Percentiles rank a stretch among this genome's conserved stretches.
Evolutionary conservation across 2,329 filamentous ascomycete genomes (phyloP).

Genomic region (Neocucurbitaria cava): DNA sequence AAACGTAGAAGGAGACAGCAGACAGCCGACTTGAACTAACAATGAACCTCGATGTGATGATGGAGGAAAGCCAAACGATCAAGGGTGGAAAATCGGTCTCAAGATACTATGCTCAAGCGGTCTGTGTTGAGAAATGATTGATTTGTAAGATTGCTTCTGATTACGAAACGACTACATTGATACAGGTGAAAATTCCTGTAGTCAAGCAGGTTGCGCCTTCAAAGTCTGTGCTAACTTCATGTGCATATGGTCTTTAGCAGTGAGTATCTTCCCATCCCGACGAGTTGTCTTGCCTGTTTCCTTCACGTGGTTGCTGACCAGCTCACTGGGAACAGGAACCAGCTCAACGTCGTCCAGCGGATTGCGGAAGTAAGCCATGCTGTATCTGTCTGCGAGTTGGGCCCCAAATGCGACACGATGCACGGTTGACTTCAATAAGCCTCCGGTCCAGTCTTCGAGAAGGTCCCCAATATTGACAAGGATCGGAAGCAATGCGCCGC

Average conservation of each 20-base stretch:
- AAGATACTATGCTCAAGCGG: not conserved
- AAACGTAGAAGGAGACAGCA: not conserved
- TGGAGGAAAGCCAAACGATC: not conserved
- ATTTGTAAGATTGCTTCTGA: not conserved
- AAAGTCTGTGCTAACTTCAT: not conserved
- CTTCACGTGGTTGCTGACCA: not conserved
- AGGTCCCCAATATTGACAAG: not conserved
- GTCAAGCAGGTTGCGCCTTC: not conserved
- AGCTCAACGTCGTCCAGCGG: not conserved
- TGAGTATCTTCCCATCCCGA: not conserved
- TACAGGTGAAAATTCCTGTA: not conserved
- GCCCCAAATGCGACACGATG: not conserved
- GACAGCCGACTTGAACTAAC: not conserved
- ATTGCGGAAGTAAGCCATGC: not conserved
- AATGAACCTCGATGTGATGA: not conserved
- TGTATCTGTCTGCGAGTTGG: not conserved
- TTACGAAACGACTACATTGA: not conserved
- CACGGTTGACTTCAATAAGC: not conserved
- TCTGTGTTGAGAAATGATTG: not conserved
- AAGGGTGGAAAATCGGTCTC: not conserved
- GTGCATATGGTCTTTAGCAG: not conserved
- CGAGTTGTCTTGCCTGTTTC: not conserved
- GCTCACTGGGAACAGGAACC: not conserved
- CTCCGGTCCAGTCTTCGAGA: not conserved
- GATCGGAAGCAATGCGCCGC: not conserved